Evolutionary conservation across 371 early-diverging fungal genomes (phyloP), one percentile per base, ranked within the genome.

Genomic region (Mortierella sp.): DNA sequence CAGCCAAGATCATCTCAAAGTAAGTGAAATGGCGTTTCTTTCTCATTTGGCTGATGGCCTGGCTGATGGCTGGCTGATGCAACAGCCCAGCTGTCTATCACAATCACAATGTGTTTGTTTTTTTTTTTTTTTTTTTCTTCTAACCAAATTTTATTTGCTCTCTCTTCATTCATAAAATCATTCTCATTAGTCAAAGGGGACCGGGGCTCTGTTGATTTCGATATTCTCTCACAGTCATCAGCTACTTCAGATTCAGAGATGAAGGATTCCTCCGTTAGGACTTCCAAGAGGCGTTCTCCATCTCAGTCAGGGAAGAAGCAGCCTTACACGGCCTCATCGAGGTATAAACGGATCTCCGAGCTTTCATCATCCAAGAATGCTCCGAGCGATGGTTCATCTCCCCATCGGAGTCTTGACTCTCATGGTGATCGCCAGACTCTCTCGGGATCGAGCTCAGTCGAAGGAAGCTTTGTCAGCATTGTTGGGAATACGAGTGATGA

Each of bases 401-500:
- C 51, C 28, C 26, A 16, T 7, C 59, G 37, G 18, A 47, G 29
- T 4, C 29, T 52, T 11, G 66, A 69, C 23, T 28, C n/a, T n/a
- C 59, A 25, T 25, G 68, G 64, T 7, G 74, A 68, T 26, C n/a
- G 28, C 9, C 62, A 65, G 43, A 25, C 57, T 21, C 26, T 64
- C 23, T 72, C 77, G 6, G 67, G 72, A 15, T 44, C 72, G 5
- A 76, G 77, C 50, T 76, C 77, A 9, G 62, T 68, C 12, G 77
- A 76, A 37, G 63, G 72, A 14, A 68, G 77, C 29, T 71, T 76
- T 47, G 72, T 76, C 48, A 72, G 77, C 53, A 64, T 76, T 58
- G 72, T 71, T 29, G 77, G 77, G 21, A 76, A 68, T 56, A 76
- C 72, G 0, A 76, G 77, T 30, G 77, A 76, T 47, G 77, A 76